Base-by-base conservation (phyloP, 2,329 filamentous ascomycete species). In the Cordyceps cicadae region DNA sequence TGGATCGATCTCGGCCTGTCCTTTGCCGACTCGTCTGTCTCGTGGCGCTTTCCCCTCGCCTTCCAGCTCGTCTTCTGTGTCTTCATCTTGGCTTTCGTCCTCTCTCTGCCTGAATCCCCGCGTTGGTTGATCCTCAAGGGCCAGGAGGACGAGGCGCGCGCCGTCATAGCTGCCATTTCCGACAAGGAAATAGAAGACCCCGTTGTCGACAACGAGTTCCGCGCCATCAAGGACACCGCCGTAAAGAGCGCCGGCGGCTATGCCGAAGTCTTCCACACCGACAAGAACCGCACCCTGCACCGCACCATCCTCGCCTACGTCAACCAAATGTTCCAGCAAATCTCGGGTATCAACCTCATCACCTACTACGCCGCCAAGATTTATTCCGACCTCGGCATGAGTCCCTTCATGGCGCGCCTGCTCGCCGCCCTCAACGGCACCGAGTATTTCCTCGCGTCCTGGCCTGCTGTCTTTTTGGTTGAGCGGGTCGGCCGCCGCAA, bases 401-500 rank as follows among this genome's bases (percentile, higher is more conserved):
- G 71, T 9, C 76, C 76, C 54, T 77, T 83, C 54, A 74, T 83
- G 43, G 81, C 87, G 0, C 76, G 87, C 8, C 82, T 88, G 15
- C 78, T 78, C 1, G 85, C 70, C 73, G 70, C 70, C 12, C 65
- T 75, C 54, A 74, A 74, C 61, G 71, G 70, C 1, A 74, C 71
- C 62, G 78, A 87, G 66, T 76, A 83, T 58, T 76, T 87, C 70
- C 84, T 87, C 70, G 86, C 81, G 1, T 86, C 86, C 3, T 83
- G 86, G 83, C 78, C 79, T 0, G 76, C 79, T 1, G 77, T 81
- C 21, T 85, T 85, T 70, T 77, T 87, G 29, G 84, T 88, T 43
- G 86, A 88, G 70, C 80, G 82, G 1, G 82, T 87, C 3, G 87
- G 87, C 12, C 84, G 88, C 32, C 81, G 88, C 19, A 82, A 83